Conservation (phyloP, 257 asterid genomes). For the Craterostigma plantagineum region DNA sequence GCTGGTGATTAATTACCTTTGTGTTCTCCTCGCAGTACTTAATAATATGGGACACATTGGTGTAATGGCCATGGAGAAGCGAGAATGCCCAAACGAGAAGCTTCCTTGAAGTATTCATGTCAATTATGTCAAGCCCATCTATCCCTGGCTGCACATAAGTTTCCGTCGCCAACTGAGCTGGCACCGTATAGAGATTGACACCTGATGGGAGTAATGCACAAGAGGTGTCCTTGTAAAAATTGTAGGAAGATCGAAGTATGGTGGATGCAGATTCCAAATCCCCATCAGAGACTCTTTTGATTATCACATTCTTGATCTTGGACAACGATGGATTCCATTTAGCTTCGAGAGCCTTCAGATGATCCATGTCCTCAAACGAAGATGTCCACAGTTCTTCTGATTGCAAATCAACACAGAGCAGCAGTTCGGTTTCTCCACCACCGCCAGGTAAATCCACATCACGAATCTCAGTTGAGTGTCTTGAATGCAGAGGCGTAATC, state of each 20-base stretch:
- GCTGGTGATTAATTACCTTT: conserved; percentile 29
- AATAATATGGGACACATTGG: conserved; percentile 47
- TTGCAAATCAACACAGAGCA: conserved; percentile 80
- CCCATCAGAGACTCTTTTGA: conserved; percentile 78
- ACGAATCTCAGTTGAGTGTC: conserved; percentile 42
- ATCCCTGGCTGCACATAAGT: conserved; percentile 87
- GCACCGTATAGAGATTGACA: conserved; percentile 74
- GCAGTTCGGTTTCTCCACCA: conserved; percentile 42
- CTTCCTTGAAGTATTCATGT: conserved; percentile 88
- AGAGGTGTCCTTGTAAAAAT: conserved; percentile 82
- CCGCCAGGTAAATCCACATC: conserved; percentile 27
- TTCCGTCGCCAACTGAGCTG: conserved; percentile 82
- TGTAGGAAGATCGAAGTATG: conserved; percentile 71
- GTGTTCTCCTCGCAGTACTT: conserved; percentile 78
- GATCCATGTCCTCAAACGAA: conserved; percentile 56
- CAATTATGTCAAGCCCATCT: conserved; percentile 80
- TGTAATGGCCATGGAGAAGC: conserved; percentile 65
- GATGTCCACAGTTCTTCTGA: conserved; percentile 82
- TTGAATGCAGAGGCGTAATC: conserved; percentile 74
- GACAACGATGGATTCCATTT: conserved; percentile 73
- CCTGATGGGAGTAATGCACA: conserved; percentile 97
- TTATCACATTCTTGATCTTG: conserved; percentile 68
- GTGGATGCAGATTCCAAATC: conserved; percentile 78
- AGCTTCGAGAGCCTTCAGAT: conserved; percentile 54
- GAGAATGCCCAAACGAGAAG: conserved; percentile 92